These are phyloP conservation scores for Cercospora nicotianae DNA, from an alignment of 2,329 filamentous ascomycete species.

Conservation along the genomic window DNA sequence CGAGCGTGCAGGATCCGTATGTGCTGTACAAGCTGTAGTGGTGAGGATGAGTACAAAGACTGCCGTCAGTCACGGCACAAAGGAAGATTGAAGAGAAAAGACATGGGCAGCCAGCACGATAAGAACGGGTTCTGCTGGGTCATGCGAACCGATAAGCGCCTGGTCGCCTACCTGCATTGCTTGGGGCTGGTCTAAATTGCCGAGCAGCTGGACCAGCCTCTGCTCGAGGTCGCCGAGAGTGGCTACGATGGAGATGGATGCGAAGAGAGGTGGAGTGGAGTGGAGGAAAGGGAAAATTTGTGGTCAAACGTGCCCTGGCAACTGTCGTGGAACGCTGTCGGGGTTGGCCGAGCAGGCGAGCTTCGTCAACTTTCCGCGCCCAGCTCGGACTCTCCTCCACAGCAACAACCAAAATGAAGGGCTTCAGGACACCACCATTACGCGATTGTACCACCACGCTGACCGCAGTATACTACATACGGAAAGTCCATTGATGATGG, in stretches of 20 bases:
- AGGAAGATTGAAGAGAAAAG: background rate
- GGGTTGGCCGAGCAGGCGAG: background rate
- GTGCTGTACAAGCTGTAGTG: slow-evolving; percentile 1
- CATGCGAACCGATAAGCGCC: background rate
- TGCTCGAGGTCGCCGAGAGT: background rate
- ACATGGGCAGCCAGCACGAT: background rate
- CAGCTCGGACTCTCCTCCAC: background rate
- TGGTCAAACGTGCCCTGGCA: background rate
- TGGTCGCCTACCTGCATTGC: background rate
- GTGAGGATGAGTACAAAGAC: background rate
- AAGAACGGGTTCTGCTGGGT: background rate
- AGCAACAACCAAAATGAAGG: background rate
- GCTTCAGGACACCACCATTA: background rate
- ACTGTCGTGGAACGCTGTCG: background rate
- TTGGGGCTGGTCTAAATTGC: background rate
- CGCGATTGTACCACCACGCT: background rate
- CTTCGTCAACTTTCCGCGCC: background rate
- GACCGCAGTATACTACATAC: background rate
- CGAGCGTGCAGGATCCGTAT: background rate
- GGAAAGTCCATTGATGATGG: background rate
- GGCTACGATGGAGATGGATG: background rate
- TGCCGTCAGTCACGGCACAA: background rate
- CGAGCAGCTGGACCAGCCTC: background rate
- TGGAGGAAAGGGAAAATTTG: background rate
- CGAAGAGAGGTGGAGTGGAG: background rate